Conservation (phyloP, 2,329 filamentous ascomycete species). For the Trichoderma citrinoviride region DNA sequence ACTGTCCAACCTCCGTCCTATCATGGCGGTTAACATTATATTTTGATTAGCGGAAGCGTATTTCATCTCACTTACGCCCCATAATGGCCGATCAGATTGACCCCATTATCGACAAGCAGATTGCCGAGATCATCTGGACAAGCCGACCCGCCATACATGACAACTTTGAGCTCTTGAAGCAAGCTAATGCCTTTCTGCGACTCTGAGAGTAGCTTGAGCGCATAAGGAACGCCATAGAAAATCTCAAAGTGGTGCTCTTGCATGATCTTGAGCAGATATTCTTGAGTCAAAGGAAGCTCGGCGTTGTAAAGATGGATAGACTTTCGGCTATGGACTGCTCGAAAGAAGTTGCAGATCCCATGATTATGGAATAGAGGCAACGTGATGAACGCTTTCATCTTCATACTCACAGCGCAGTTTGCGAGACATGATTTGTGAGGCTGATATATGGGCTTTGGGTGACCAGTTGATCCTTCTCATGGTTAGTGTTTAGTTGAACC, state of each 20-base stretch:
- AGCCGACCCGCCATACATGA: slow-evolving; percentile 9
- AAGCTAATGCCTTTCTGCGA: not conserved
- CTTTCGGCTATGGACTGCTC: not conserved
- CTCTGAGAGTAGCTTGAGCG: slow-evolving; percentile 1
- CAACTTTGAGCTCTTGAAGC: slow-evolving; percentile 2
- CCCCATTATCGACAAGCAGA: slow-evolving; percentile 1
- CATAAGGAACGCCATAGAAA: slow-evolving; percentile 8
- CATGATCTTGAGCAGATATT: not conserved
- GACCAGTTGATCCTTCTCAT: not conserved
- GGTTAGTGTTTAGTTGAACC: not conserved
- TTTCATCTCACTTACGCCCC: not conserved
- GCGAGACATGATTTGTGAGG: slow-evolving; percentile 6
- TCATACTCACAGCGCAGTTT: not conserved
- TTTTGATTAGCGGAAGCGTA: not conserved
- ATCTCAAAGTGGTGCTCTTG: not conserved
- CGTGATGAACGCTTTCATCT: slow-evolving; percentile 9
- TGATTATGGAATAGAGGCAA: slow-evolving; percentile 3
- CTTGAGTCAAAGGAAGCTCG: slow-evolving; percentile 6
- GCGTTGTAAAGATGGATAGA: slow-evolving; percentile 12
- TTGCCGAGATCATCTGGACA: slow-evolving; percentile 12
- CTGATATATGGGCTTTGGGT: slow-evolving; percentile 9
- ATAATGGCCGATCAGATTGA: not conserved
- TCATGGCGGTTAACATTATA: not conserved
- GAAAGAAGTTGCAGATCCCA: slow-evolving; percentile 11
- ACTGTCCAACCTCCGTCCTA: slow-evolving; percentile 5